Percentiles rank a stretch among this genome's conserved stretches.
phyloP scores from a whole-genome alignment of 306 rosid species.

The Cicer cuneatum region DNA sequence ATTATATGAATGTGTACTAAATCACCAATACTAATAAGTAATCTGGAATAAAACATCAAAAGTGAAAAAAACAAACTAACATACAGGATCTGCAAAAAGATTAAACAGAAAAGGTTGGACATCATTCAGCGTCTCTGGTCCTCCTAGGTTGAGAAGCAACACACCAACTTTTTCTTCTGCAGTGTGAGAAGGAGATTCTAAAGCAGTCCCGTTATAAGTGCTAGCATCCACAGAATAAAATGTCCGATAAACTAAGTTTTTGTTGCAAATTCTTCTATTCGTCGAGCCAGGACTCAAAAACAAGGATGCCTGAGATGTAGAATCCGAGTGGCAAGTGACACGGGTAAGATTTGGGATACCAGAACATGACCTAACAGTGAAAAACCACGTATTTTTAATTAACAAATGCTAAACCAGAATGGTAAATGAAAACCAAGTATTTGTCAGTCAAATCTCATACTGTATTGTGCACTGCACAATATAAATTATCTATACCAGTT shows the following conservation, averaged over 20 bases:
- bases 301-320: constrained; percentile 51
- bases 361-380: constrained; percentile 56
- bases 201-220: constrained; percentile 52
- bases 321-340: constrained; percentile 47
- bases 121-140: constrained; percentile 93
- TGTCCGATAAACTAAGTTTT: constrained; percentile 47
- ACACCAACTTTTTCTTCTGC: constrained; percentile 89
- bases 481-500: no score
- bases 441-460: background rate
- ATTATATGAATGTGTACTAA: background rate
- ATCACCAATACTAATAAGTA: background rate
- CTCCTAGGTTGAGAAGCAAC: constrained; percentile 94
- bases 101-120: constrained; percentile 96
- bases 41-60: background rate
- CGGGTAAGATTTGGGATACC: constrained; percentile 31
- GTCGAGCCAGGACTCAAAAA: constrained; percentile 44
- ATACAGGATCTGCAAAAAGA: constrained; percentile 96
- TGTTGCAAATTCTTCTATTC: constrained; percentile 51
- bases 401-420: background rate
- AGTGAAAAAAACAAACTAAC: constrained; percentile 32
- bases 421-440: constrained; percentile 15
- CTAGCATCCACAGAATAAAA: constrained; percentile 57
- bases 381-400: constrained; percentile 14
- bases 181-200: constrained; percentile 55
- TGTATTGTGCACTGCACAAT: no score